Evolutionary conservation across 129 eudicot genomes (phyloP).

Genomic region (Centaurea solstitialis): DNA sequence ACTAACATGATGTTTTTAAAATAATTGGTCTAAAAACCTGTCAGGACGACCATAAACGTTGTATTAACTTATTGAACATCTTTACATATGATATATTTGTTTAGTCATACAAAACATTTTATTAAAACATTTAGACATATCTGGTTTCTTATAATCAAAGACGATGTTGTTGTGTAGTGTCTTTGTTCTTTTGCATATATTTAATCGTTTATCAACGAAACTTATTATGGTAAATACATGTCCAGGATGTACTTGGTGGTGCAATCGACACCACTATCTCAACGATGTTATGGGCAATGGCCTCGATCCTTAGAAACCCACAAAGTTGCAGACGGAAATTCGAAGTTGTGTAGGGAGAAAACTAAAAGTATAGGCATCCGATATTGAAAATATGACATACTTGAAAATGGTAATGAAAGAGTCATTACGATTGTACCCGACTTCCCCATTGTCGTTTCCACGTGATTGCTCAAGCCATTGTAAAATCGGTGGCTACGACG

Average conservation of each 20-base stretch:
- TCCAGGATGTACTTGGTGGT: conserved; percentile 30
- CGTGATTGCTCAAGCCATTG: conserved; percentile 18
- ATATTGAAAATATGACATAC: conserved; percentile 25
- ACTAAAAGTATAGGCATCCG: neutral
- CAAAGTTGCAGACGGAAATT: conserved; percentile 33
- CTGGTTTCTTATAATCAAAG: too few relatives aligned
- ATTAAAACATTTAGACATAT: too few relatives aligned
- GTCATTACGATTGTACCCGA: conserved; percentile 33
- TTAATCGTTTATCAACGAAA: too few relatives aligned
- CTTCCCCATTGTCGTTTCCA: conserved; percentile 27
- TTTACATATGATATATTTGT: too few relatives aligned
- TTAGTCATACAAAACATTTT: too few relatives aligned
- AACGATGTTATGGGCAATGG: conserved; percentile 38
- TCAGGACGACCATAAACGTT: too few relatives aligned
- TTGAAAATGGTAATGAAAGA: conserved; percentile 41
- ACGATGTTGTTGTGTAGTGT: too few relatives aligned
- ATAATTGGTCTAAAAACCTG: too few relatives aligned
- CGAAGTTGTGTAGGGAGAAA: conserved; percentile 22
- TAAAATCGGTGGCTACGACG: conserved; percentile 17
- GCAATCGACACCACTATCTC: conserved; percentile 16
- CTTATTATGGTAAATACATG: neutral
- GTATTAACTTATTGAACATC: too few relatives aligned
- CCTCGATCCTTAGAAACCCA: conserved; percentile 31
- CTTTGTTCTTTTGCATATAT: too few relatives aligned
- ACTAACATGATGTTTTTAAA: too few relatives aligned